These are phyloP conservation scores for Chlamydomonas asymmetrica DNA, from an alignment of 139 green algal species.

Conservation along the genomic window DNA sequence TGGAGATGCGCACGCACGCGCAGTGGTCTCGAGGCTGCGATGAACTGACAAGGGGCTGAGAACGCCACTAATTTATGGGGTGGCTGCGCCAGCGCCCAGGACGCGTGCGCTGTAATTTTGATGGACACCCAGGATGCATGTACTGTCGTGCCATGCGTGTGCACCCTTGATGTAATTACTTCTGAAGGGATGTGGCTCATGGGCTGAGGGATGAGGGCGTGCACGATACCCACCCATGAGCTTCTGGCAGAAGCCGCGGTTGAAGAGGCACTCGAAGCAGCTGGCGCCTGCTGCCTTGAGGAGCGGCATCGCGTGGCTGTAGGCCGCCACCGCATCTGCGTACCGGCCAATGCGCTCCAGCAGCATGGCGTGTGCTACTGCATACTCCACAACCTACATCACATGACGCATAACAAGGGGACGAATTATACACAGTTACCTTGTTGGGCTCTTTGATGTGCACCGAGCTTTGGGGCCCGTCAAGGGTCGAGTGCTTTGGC, in stretches of 20 bases:
- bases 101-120: no score
- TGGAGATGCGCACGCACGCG: background rate
- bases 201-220: no score
- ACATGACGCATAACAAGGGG: background rate
- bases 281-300: conserved; percentile 10
- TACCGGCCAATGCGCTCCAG: conserved; percentile 19
- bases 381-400: conserved; percentile 3
- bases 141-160: no score
- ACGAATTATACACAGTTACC: background rate
- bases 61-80: no score
- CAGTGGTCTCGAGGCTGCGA: background rate
- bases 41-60: no score
- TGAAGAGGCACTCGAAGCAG: conserved; percentile 29
- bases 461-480: background rate
- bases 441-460: background rate
- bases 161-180: no score
- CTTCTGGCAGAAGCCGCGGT: conserved; percentile 32
- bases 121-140: no score
- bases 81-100: no score
- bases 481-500: background rate
- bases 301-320: conserved; percentile 11
- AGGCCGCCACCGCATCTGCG: conserved; percentile 10
- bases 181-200: no score
- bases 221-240: no score
- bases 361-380: conserved; percentile 7